phyloP scores from a whole-genome alignment of 352 stramenopile species.

The Blastocystis sp. region DNA sequence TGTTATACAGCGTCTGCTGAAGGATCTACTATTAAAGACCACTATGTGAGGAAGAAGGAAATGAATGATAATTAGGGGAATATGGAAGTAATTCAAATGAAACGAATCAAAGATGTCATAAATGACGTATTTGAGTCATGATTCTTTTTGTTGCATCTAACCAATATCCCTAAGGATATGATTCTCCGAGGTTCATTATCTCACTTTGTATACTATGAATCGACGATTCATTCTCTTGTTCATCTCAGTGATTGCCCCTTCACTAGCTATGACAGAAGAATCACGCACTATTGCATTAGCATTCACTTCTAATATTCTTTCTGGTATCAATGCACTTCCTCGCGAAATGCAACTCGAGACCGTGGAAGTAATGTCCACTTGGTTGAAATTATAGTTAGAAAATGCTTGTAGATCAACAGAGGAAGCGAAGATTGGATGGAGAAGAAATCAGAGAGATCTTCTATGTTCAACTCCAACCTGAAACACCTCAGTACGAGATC shows the following conservation, averaged over 20 bases:
- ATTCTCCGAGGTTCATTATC: not conserved
- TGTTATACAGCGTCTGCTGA: slow-evolving; percentile 32
- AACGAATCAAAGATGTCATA: slow-evolving; percentile 37
- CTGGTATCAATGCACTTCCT: slow-evolving; percentile 34
- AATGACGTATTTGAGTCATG: slow-evolving; percentile 33
- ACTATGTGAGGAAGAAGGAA: not conserved
- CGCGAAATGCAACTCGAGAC: slow-evolving; percentile 40
- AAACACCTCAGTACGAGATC: not conserved
- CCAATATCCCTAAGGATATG: slow-evolving; percentile 41
- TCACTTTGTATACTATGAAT: not conserved
- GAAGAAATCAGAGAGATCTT: not conserved
- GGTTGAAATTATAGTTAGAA: not conserved
- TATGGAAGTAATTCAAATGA: slow-evolving; percentile 51
- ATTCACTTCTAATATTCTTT: slow-evolving; percentile 35
- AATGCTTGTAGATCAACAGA: slow-evolving; percentile 18
- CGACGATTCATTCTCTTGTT: not conserved
- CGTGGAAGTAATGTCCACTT: not conserved
- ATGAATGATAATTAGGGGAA: not conserved
- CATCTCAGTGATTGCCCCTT: not conserved
- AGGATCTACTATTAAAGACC: not conserved
- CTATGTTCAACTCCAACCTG: not conserved
- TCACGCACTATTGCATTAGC: not conserved
- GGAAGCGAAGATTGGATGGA: not conserved
- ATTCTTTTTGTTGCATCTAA: not conserved
- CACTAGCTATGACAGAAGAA: not conserved